Percentiles rank a stretch among this genome's conserved stretches.
Conservation (phyloP, 306 rosid genomes). For the Purshia tridentata region DNA sequence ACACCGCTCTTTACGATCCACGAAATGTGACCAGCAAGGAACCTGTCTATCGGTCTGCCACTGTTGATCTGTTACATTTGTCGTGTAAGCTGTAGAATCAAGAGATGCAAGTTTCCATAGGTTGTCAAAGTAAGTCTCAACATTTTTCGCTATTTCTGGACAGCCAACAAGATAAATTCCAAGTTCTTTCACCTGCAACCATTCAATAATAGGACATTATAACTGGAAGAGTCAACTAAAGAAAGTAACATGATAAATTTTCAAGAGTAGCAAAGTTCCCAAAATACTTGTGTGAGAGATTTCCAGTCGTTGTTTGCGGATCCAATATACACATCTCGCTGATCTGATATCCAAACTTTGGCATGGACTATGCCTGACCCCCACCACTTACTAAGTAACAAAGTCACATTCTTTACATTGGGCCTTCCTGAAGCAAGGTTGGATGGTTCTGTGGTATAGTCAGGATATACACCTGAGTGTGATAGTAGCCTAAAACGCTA, state of each 20-base stretch:
- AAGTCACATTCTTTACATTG: slow-evolving; percentile 78
- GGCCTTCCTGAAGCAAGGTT: slow-evolving; percentile 81
- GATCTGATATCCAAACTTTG: slow-evolving; percentile 93
- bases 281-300: slow-evolving; percentile 80
- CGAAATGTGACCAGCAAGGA: slow-evolving; percentile 93
- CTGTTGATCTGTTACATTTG: slow-evolving; percentile 60
- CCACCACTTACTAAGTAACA: slow-evolving; percentile 70
- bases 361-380: slow-evolving; percentile 93
- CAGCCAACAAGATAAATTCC: slow-evolving; percentile 81
- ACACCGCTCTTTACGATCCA: slow-evolving; percentile 57
- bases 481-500: slow-evolving; percentile 59
- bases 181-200: slow-evolving; percentile 79
- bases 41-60: slow-evolving; percentile 84
- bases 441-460: slow-evolving; percentile 59
- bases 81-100: slow-evolving; percentile 55
- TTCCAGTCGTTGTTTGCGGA: slow-evolving; percentile 98
- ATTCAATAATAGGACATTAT: slow-evolving; percentile 14
- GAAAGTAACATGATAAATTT: background rate
- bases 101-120: slow-evolving; percentile 73
- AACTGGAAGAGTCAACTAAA: background rate
- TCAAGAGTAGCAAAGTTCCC: background rate
- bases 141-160: slow-evolving; percentile 60
- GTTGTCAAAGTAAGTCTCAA: slow-evolving; percentile 72
- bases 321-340: slow-evolving; percentile 69
- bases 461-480: slow-evolving; percentile 86